phyloP scores from a whole-genome alignment of 2,329 filamentous ascomycete species.

The Verticillium alfalfae region DNA sequence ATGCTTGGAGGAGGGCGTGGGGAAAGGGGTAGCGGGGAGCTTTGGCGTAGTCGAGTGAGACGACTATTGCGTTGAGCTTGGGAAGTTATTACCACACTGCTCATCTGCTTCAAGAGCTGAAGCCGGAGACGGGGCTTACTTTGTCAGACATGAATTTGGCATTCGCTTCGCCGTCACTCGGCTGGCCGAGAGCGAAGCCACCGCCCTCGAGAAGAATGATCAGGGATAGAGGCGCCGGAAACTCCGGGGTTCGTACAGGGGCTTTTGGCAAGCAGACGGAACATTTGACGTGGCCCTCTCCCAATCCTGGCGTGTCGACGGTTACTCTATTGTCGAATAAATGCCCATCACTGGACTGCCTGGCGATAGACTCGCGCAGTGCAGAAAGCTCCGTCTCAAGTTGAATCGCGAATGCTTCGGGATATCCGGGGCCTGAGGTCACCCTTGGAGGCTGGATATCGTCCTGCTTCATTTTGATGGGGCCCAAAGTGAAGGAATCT shows the following conservation, averaged over 20 bases:
- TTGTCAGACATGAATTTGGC: not conserved
- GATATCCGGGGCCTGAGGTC: not conserved
- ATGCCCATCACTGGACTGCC: not conserved
- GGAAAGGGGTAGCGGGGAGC: not conserved
- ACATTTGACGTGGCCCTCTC: not conserved
- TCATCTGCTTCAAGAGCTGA: too few species aligned
- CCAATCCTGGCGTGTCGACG: not conserved
- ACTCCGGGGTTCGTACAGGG: not conserved
- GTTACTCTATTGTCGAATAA: not conserved
- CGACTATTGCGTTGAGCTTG: not conserved
- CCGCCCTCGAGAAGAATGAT: not conserved
- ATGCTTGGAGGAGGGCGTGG: not conserved
- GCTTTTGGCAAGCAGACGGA: not conserved
- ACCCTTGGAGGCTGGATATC: not conserved
- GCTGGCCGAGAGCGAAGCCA: not conserved
- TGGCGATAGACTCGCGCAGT: not conserved
- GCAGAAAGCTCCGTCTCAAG: not conserved
- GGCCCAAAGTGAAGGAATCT: too few species aligned
- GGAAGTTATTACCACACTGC: not conserved
- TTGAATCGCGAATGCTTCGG: not conserved
- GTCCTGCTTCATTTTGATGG: too few species aligned
- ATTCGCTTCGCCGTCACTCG: not conserved
- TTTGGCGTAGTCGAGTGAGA: not conserved
- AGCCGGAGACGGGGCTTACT: not conserved
- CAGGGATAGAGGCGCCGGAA: not conserved